Percentiles rank a stretch among this genome's conserved stretches.
phyloP scores from a whole-genome alignment of 495 filamentous ascomycete genomes.

The Penicillium diatomitis region DNA sequence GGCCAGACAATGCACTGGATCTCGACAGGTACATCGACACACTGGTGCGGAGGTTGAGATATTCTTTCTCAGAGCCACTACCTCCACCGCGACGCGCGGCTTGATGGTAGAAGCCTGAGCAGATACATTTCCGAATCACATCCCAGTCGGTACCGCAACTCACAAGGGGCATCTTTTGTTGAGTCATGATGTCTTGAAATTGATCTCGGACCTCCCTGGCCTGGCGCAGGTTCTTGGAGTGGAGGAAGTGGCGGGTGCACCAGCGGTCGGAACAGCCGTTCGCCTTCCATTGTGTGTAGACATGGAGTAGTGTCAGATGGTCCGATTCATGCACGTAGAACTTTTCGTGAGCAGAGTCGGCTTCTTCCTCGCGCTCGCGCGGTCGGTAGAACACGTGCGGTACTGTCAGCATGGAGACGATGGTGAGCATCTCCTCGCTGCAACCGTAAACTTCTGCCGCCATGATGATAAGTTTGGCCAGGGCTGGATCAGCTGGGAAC shows the following conservation, averaged over 20 bases:
- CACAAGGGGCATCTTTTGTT: constrained; percentile 78
- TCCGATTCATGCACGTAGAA: constrained; percentile 98
- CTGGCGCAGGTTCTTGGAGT: constrained; percentile 80
- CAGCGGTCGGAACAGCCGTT: constrained; percentile 87
- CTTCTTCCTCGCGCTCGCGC: constrained; percentile 94
- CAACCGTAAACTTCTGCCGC: constrained; percentile 77
- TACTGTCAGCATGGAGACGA: constrained; percentile 96
- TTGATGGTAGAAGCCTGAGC: constrained; percentile 96
- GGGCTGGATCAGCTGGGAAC: constrained; percentile 92
- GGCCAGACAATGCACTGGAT: constrained; percentile 83
- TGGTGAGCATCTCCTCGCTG: constrained; percentile 96
- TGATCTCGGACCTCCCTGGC: constrained; percentile 93
- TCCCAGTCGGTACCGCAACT: constrained; percentile 98
- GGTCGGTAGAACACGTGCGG: constrained; percentile 96
- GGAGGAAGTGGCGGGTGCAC: constrained; percentile 88
- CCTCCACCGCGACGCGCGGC: constrained; percentile 77
- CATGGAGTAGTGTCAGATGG: constrained; percentile 90
- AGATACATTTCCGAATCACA: constrained; percentile 89
- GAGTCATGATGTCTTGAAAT: constrained; percentile 87
- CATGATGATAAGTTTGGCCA: constrained; percentile 91
- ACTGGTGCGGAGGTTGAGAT: constrained; percentile 89
- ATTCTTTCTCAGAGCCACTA: constrained; percentile 88
- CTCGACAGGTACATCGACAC: constrained; percentile 92
- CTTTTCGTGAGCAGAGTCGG: constrained; percentile 92
- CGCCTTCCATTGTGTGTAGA: constrained; percentile 90